Conservation (phyloP, 2,329 filamentous ascomycete genomes). For the Penicillium sp. region DNA sequence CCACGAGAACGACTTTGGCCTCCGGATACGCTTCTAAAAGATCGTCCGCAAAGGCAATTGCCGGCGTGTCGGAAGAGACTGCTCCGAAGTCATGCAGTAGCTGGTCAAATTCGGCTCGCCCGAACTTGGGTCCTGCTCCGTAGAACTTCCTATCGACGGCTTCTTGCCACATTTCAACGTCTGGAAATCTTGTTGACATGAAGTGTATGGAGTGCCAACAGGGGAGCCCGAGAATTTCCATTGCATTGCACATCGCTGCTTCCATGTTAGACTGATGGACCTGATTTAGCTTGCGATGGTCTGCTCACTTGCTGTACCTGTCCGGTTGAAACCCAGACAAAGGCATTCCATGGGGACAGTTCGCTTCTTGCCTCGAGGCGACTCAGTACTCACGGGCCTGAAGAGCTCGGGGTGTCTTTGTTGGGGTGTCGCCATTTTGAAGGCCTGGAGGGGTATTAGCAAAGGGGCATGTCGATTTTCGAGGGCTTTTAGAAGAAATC, state of each 20-base stretch:
- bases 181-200: not conserved
- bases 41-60: slow-evolving; percentile 15
- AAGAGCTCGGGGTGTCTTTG: not conserved
- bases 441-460: no score
- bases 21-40: slow-evolving; percentile 20
- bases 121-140: not conserved
- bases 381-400: not conserved
- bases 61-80: slow-evolving; percentile 4
- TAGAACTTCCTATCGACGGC: not conserved
- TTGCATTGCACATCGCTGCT: slow-evolving; percentile 10
- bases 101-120: slow-evolving; percentile 15
- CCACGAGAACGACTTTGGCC: slow-evolving; percentile 19
- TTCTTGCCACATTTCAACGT: slow-evolving; percentile 2
- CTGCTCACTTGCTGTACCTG: slow-evolving; percentile 5
- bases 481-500: no score
- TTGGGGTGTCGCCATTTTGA: not conserved
- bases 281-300: not conserved
- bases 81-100: slow-evolving; percentile 14
- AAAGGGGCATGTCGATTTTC: no score
- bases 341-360: not conserved
- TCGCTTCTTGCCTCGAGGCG: not conserved
- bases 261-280: not conserved
- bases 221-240: slow-evolving; percentile 7
- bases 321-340: slow-evolving; percentile 5
- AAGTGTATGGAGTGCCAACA: slow-evolving; percentile 11